Evolutionary conservation across 768 basidiomycete genomes (phyloP).

Genomic region (Postia placenta): DNA sequence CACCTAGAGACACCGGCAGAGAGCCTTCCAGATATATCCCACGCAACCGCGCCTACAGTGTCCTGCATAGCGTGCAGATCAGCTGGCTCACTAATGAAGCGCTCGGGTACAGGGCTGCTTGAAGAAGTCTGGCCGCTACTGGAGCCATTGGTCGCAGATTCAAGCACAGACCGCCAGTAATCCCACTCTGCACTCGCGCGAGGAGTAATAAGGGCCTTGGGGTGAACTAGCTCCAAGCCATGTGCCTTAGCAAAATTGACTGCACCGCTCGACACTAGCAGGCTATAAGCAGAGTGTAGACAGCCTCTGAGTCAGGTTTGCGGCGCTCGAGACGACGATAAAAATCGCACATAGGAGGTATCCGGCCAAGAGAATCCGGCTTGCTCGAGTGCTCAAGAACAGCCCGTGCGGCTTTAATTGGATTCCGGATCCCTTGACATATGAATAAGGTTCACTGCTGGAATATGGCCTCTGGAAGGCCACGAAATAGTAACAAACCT

Average conservation of each 20-base stretch:
- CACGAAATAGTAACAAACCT: slow-evolving; percentile 32
- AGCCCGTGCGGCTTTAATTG: slow-evolving; percentile 52
- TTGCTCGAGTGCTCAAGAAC: slow-evolving; percentile 49
- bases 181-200: slow-evolving; percentile 49
- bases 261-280: slow-evolving; percentile 60
- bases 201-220: slow-evolving; percentile 43
- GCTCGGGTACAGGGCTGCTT: too few species aligned
- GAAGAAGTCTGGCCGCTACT: too few species aligned
- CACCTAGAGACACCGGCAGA: slow-evolving; percentile 76
- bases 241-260: slow-evolving; percentile 39
- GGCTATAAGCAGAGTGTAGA: slow-evolving; percentile 29
- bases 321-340: too few species aligned
- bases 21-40: slow-evolving; percentile 35
- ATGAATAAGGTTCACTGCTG: too few species aligned
- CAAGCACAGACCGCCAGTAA: slow-evolving; percentile 50
- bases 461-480: background rate
- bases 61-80: slow-evolving; percentile 48
- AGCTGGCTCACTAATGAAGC: too few species aligned
- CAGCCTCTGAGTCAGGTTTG: background rate
- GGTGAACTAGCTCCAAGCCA: slow-evolving; percentile 30
- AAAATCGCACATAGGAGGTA: slow-evolving; percentile 60
- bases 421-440: slow-evolving; percentile 57
- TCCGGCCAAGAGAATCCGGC: slow-evolving; percentile 50
- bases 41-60: slow-evolving; percentile 76
- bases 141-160: slow-evolving; percentile 5